Base-by-base conservation (phyloP, 768 basidiomycete genomes). In the Trametes punicea region DNA sequence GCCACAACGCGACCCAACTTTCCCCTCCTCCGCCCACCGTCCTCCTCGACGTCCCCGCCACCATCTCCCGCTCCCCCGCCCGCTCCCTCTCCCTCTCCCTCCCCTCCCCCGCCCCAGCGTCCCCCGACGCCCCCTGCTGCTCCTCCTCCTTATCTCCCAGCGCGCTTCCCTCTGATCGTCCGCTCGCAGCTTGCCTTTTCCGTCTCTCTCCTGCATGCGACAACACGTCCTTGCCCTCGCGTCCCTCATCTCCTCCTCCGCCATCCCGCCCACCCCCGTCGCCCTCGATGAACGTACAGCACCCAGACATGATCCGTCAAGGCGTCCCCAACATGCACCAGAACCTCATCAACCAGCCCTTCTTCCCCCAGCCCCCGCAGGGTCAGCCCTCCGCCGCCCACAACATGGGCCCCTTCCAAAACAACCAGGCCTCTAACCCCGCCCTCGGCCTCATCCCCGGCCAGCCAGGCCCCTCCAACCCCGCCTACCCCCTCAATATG, bases 241-340 rank as follows among this genome's bases (percentile, higher is more conserved):
- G 46, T 55, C 60, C 39, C 46, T 56, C 44, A 45, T 55, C 46
- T 51, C 47, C 60, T 54, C 61, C 54, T 46, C 57, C 46, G 20
- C 55, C 46, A 42, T 44, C 47, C 48, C 20, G 45, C 31, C 29
- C 39, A 41, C 50, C 38, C 27, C 42, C 33, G 26, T 48, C 31
- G 51, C 31, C 49, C 42, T 27, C 48, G 67, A 84, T 84, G 81
- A 84, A 81, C 75, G 67, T 71, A 63, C 80, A 42, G 34, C 53
- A 76, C 51, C 69, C 67, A 59, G 77, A 82, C 62, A 73, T 82
- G 72, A 61, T 82, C 48, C 77, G 79, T 60, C 63, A 72, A 68
- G 69, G 69, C 65, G 72, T 78, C 59, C 62, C 70, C 39, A 75
- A 75, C 65, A 70, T 77, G 58, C 55, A 71, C 44, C 70, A 69